Conservation (phyloP, 176 grass and related monocot genomes). For the Urochloa ruziziensis region DNA sequence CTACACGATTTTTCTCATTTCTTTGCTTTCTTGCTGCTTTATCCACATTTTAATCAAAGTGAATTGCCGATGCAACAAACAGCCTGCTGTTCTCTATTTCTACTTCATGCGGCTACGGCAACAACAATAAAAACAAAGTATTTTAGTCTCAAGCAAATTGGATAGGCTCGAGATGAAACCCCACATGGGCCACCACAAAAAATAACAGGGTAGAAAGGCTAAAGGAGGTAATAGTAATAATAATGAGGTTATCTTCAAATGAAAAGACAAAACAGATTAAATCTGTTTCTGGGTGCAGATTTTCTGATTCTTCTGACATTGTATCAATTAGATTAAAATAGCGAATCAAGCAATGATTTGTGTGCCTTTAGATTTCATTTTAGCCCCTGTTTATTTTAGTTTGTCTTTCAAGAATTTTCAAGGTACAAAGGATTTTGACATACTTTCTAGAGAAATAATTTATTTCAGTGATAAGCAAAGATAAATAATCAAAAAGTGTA, state of each 20-base stretch:
- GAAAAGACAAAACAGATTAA: background rate
- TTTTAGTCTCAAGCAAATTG: background rate
- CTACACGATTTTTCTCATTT: conserved; percentile 7
- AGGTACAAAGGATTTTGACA: background rate
- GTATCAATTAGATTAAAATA: background rate
- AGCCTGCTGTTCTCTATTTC: conserved; percentile 4
- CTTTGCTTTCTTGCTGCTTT: background rate
- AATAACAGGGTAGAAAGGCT: background rate
- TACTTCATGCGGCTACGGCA: background rate
- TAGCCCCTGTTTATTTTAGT: background rate
- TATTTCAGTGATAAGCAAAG: background rate
- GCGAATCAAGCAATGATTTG: background rate
- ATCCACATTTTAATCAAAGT: background rate
- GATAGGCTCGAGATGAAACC: background rate
- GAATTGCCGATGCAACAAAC: background rate
- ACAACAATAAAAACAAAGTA: background rate
- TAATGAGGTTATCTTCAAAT: background rate
- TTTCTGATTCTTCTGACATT: background rate
- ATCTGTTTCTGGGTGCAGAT: background rate
- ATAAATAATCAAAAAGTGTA: background rate
- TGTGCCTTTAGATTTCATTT: background rate
- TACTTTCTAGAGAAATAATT: background rate
- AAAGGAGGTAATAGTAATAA: background rate
- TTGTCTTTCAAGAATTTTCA: background rate
- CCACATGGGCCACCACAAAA: background rate